phyloP scores from a whole-genome alignment of 345 rosid genomes.

The Ailanthus altissimus region DNA sequence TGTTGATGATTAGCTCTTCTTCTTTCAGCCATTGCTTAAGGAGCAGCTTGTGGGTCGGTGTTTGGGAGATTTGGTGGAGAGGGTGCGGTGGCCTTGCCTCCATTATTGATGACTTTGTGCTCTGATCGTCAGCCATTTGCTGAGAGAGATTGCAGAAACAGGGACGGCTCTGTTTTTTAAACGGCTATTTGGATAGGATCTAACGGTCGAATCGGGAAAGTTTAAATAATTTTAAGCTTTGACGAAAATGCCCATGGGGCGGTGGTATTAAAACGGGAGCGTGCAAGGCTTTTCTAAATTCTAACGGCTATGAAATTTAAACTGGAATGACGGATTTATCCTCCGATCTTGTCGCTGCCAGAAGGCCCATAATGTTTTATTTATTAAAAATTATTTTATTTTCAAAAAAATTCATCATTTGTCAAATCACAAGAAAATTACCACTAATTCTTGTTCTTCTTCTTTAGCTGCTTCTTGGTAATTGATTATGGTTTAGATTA shows the following conservation, averaged over 20 bases:
- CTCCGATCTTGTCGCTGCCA: not conserved
- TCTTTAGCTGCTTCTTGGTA: too few species aligned
- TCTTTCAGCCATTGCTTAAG: slow-evolving; percentile 96
- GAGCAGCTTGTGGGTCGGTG: slow-evolving; percentile 91
- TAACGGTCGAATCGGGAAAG: slow-evolving; percentile 33
- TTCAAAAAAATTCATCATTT: too few species aligned
- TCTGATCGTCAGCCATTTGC: slow-evolving; percentile 40
- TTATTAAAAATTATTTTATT: too few species aligned
- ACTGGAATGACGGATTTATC: slow-evolving; percentile 10
- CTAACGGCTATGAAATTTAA: slow-evolving; percentile 9
- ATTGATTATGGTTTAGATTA: too few species aligned
- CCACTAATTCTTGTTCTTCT: too few species aligned
- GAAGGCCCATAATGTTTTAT: not conserved
- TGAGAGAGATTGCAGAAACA: slow-evolving; percentile 8
- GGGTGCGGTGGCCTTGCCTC: slow-evolving; percentile 63
- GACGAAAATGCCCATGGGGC: slow-evolving; percentile 2
- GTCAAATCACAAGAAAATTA: too few species aligned
- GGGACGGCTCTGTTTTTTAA: slow-evolving; percentile 16
- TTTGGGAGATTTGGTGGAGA: slow-evolving; percentile 85
- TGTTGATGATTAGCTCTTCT: slow-evolving; percentile 76
- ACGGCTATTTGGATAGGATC: slow-evolving; percentile 4
- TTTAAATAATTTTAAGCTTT: not conserved
- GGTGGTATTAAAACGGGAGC: not conserved
- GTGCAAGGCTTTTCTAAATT: not conserved
- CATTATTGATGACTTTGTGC: slow-evolving; percentile 53